Conservation (phyloP, 176 grass and related monocot species). For the Pharus latifolius region DNA sequence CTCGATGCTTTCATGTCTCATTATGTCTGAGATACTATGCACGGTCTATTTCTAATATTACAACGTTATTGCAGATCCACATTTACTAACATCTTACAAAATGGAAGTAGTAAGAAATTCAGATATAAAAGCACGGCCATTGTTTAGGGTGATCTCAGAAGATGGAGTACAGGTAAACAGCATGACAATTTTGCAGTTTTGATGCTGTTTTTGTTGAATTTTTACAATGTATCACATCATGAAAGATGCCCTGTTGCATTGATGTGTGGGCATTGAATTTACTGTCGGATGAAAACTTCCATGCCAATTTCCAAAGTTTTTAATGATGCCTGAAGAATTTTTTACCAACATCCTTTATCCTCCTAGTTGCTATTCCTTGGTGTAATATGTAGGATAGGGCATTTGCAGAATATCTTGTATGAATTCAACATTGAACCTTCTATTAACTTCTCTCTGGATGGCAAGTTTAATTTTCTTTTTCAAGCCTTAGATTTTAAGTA, state of each 20-base stretch:
- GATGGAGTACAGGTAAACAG: conserved; percentile 56
- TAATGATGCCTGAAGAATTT: too few species aligned
- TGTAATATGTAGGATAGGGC: too few species aligned
- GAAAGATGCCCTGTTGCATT: conserved; percentile 13
- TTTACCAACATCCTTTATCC: too few species aligned
- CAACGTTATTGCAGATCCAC: conserved; percentile 64
- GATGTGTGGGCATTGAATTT: not conserved
- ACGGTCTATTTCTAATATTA: not conserved
- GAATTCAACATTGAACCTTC: not conserved
- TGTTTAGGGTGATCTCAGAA: conserved; percentile 80
- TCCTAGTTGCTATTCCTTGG: too few species aligned
- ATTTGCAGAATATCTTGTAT: not conserved
- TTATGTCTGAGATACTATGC: not conserved
- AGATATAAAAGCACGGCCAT: conserved; percentile 65
- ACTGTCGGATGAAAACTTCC: too few species aligned
- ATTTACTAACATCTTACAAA: conserved; percentile 59
- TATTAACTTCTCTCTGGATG: not conserved
- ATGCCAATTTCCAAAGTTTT: too few species aligned
- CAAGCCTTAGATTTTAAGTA: not conserved
- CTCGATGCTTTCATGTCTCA: not conserved
- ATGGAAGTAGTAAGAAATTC: conserved; percentile 95
- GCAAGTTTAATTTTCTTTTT: not conserved
- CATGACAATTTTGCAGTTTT: conserved; percentile 20
- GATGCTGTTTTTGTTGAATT: not conserved
- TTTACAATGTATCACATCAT: not conserved